phyloP scores from a whole-genome alignment of 768 basidiomycete genomes.

The Rhodotorula paludigena region DNA sequence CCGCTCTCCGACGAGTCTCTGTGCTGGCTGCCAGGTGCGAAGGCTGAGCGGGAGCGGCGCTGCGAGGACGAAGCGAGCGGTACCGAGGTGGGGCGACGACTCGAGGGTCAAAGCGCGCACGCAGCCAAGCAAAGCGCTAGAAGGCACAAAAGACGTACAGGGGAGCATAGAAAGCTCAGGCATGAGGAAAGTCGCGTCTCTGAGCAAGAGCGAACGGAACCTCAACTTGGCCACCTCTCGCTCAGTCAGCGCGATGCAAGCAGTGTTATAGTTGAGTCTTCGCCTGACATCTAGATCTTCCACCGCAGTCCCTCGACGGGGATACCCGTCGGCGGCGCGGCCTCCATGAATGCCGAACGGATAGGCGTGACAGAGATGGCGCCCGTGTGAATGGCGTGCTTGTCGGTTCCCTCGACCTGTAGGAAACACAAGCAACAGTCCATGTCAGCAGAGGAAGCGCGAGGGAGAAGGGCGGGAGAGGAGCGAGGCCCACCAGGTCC shows the following conservation, averaged over 20 bases:
- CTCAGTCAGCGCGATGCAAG: neutral
- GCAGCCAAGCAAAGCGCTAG: too few relatives aligned
- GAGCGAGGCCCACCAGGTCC: neutral
- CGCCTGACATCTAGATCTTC: neutral
- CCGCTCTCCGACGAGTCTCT: too few relatives aligned
- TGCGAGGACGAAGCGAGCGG: too few relatives aligned
- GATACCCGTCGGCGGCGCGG: neutral
- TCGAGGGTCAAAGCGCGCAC: too few relatives aligned
- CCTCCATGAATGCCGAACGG: constrained; percentile 26
- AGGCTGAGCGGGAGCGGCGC: too few relatives aligned
- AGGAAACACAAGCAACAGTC: neutral
- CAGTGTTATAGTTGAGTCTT: neutral
- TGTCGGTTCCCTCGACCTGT: constrained; percentile 45
- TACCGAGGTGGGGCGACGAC: too few relatives aligned
- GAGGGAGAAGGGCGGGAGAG: neutral
- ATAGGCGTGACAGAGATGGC: constrained; percentile 37
- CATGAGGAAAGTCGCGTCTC: too few relatives aligned
- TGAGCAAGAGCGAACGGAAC: too few relatives aligned
- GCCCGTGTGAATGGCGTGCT: constrained; percentile 38
- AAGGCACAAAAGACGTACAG: too few relatives aligned
- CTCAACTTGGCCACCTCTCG: neutral
- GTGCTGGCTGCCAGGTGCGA: too few relatives aligned
- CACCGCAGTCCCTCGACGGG: neutral
- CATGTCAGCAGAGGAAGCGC: neutral
- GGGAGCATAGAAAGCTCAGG: too few relatives aligned